Percentiles rank a stretch among this genome's conserved stretches.
These are phyloP conservation scores for Sphaerulina musiva DNA, from an alignment of 2,329 filamentous ascomycete species.

Conservation along the genomic window DNA sequence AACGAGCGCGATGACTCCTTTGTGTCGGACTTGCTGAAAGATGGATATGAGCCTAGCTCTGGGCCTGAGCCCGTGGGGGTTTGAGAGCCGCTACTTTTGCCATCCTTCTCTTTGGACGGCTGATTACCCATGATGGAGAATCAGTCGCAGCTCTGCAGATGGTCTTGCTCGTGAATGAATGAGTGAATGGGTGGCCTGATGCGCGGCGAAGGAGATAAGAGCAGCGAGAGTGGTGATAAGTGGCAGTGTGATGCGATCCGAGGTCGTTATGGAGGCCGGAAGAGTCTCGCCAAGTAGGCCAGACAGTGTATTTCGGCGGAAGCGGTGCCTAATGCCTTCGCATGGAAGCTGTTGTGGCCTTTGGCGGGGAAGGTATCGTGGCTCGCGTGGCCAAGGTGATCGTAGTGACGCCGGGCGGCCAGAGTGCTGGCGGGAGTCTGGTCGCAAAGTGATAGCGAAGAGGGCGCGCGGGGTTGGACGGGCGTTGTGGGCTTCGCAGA, in stretches of 20 bases:
- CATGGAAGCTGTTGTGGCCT: constrained; percentile 27
- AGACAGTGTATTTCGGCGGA: constrained; percentile 42
- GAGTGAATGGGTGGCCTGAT: not conserved
- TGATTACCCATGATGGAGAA: constrained; percentile 62
- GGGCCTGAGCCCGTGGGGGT: constrained; percentile 49
- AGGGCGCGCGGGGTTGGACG: not conserved
- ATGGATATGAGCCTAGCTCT: constrained; percentile 76
- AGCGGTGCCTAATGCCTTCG: constrained; percentile 21
- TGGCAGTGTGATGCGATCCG: not conserved
- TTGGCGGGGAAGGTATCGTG: constrained; percentile 8
- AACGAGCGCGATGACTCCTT: constrained; percentile 87
- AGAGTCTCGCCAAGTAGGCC: constrained; percentile 41
- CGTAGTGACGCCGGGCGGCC: constrained; percentile 3
- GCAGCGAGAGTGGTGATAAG: not conserved
- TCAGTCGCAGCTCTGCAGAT: not conserved
- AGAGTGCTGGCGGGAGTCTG: constrained; percentile 6
- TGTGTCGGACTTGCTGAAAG: constrained; percentile 86
- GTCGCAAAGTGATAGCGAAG: constrained; percentile 2
- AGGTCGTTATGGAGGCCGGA: constrained; percentile 40
- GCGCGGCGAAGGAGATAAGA: not conserved
- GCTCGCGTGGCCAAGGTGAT: constrained; percentile 5
- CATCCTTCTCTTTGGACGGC: constrained; percentile 45
- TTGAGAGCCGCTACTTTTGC: constrained; percentile 39
- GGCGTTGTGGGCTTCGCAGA: not conserved
- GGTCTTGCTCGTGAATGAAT: not conserved